A percentile compares a stretch with the other conserved stretches of the same genome.
Conservation (phyloP, 345 rosid genomes). For the Eucalyptus paniculata region DNA sequence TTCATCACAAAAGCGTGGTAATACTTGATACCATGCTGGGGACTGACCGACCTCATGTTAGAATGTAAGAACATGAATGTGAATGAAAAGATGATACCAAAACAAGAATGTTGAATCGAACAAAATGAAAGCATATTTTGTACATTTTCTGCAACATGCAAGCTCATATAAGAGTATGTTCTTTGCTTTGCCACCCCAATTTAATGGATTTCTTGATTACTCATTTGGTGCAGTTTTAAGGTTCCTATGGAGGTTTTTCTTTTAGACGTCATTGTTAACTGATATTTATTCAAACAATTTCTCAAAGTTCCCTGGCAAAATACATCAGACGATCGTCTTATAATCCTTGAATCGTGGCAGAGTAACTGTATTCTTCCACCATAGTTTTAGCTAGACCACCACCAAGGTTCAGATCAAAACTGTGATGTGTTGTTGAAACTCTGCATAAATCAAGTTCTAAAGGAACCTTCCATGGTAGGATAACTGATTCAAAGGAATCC, state of each 20-base stretch:
- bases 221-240: background rate
- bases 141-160: background rate
- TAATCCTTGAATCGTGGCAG: background rate
- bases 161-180: background rate
- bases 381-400: background rate
- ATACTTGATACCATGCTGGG: background rate
- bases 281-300: background rate
- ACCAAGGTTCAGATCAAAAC: background rate
- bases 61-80: background rate
- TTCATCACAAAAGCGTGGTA: background rate
- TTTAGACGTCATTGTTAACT: background rate
- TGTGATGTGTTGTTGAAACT: background rate
- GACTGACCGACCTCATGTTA: background rate
- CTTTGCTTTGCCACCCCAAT: background rate
- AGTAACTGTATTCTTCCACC: background rate
- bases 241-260: background rate
- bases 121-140: background rate
- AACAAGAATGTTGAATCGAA: background rate
- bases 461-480: background rate
- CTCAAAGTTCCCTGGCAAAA: background rate
- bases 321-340: background rate
- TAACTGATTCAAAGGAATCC: background rate
- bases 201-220: background rate
- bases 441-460: background rate
- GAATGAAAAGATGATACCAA: background rate